Conservation (phyloP, 2,329 filamentous ascomycete genomes). For the Aspergillus sp. region DNA sequence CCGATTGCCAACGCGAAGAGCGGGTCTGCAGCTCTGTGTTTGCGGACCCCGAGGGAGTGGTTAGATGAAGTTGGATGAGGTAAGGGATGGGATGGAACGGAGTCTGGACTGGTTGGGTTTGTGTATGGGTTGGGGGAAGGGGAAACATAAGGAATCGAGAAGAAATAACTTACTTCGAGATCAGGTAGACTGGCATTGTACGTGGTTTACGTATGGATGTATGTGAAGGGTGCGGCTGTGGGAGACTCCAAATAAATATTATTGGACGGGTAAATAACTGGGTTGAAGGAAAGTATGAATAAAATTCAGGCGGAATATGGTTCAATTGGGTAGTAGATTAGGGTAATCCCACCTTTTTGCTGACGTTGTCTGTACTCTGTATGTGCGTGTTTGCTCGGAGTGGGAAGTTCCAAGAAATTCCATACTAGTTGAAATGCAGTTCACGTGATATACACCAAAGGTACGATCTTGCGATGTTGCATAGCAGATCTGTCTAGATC, state of each 20-base stretch:
- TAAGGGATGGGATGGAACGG: not conserved
- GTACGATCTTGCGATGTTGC: too few species aligned
- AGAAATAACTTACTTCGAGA: conserved; percentile 38
- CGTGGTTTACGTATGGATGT: not conserved
- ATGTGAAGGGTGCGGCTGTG: not conserved
- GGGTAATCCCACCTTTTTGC: not conserved
- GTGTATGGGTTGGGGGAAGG: not conserved
- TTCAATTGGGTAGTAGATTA: not conserved
- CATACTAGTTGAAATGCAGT: not conserved
- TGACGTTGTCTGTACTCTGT: not conserved
- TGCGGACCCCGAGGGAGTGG: not conserved
- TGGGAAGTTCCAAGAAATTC: not conserved
- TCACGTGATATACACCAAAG: not conserved
- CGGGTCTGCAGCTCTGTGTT: conserved; percentile 50
- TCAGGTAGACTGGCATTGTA: conserved; percentile 37
- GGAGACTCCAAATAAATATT: not conserved
- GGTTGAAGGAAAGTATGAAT: too few species aligned
- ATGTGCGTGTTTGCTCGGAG: not conserved
- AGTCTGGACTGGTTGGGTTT: not conserved
- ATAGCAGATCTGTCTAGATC: not conserved
- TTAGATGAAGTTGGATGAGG: not conserved
- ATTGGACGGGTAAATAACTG: not conserved
- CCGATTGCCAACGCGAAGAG: conserved; percentile 55
- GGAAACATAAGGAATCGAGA: conserved; percentile 2
- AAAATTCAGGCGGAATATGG: not conserved